phyloP scores from a whole-genome alignment of 1,284 basidiomycete species.

The Ceratobasidium sp. region DNA sequence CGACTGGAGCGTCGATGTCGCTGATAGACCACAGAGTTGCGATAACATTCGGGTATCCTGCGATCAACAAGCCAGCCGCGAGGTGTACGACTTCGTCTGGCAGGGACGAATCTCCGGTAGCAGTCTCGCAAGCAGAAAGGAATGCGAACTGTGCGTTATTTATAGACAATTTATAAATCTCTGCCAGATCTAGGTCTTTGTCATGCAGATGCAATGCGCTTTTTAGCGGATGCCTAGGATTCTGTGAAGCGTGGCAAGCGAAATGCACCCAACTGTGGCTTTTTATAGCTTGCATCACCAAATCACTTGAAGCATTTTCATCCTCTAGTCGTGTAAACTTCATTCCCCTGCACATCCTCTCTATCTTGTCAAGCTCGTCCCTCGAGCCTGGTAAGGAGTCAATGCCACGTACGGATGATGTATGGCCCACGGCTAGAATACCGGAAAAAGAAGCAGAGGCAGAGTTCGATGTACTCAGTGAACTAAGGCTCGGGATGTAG shows the following conservation, averaged over 20 bases:
- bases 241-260: background rate
- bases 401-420: background rate
- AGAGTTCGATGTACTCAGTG: background rate
- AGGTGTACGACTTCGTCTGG: background rate
- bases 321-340: background rate
- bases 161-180: background rate
- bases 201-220: background rate
- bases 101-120: background rate
- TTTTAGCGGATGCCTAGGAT: background rate
- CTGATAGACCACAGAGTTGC: background rate
- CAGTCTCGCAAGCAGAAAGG: background rate
- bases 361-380: background rate
- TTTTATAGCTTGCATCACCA: background rate
- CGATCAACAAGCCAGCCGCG: background rate
- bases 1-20: background rate
- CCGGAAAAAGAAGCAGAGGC: background rate
- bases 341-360: background rate
- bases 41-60: background rate
- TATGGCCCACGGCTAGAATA: background rate
- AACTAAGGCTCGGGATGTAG: background rate
- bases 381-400: background rate
- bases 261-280: background rate
- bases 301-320: background rate
- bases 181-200: background rate
- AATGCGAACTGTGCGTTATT: background rate